Evolutionary conservation across 345 rosid species (phyloP).

Genomic region (Erysimum cheiranthoides): DNA sequence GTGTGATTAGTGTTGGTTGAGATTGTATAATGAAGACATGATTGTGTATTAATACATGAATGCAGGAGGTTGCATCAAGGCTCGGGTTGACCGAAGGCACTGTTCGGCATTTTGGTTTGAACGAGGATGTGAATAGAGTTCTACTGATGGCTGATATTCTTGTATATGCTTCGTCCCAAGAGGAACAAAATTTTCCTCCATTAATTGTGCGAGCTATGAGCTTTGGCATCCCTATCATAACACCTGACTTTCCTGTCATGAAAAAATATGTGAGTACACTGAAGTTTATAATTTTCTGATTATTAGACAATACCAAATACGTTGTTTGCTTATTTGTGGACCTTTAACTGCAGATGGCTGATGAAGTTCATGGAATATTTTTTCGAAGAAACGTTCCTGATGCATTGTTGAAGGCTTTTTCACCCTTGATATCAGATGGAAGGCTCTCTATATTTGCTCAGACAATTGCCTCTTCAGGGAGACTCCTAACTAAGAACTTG

Average conservation of each 20-base stretch:
- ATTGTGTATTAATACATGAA: constrained; percentile 21
- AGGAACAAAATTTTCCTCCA: constrained; percentile 90
- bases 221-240: constrained; percentile 71
- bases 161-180: constrained; percentile 91
- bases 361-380: constrained; percentile 71
- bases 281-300: constrained; percentile 32
- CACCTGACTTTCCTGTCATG: constrained; percentile 78
- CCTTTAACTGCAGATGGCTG: constrained; percentile 62
- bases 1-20: constrained; percentile 22
- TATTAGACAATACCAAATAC: neutral
- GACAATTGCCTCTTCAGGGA: constrained; percentile 80
- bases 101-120: constrained; percentile 74
- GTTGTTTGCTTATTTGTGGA: constrained; percentile 32
- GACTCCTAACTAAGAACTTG: constrained; percentile 74
- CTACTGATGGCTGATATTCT: constrained; percentile 86
- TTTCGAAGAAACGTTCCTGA: constrained; percentile 69
- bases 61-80: constrained; percentile 79
- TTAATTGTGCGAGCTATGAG: constrained; percentile 90
- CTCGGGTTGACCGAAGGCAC: constrained; percentile 76
- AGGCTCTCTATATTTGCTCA: constrained; percentile 73
- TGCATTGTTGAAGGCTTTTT: constrained; percentile 73
- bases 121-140: constrained; percentile 71
- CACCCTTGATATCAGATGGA: constrained; percentile 76
- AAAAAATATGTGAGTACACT: constrained; percentile 72
- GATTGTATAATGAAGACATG: constrained; percentile 25